Conservation (phyloP, 495 filamentous ascomycete genomes). For the Penicillium nucicola region DNA sequence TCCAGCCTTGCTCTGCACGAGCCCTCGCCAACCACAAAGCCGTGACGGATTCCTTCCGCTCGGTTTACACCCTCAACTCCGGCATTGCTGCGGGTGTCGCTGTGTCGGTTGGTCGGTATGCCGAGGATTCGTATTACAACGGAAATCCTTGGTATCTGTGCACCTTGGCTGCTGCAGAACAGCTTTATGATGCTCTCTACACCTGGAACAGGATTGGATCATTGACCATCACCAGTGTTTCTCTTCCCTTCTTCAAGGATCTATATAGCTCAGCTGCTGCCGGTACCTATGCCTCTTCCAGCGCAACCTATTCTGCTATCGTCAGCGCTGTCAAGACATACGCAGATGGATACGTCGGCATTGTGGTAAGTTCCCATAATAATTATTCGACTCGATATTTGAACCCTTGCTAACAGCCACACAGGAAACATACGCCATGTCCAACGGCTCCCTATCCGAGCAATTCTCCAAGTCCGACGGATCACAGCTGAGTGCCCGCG, state of each 20-base stretch:
- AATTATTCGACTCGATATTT: too few species aligned
- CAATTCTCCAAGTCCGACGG: constrained; percentile 56
- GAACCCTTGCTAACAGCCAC: not conserved
- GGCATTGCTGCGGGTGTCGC: constrained; percentile 37
- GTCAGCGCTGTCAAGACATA: constrained; percentile 55
- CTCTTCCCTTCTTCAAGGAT: constrained; percentile 55
- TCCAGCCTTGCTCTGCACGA: constrained; percentile 61
- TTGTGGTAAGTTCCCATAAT: constrained; percentile 48
- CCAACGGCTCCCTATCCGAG: constrained; percentile 57
- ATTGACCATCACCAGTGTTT: constrained; percentile 50
- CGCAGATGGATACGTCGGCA: constrained; percentile 60
- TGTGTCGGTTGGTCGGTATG: constrained; percentile 67
- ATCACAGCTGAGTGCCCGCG: constrained; percentile 49
- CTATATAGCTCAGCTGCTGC: constrained; percentile 44
- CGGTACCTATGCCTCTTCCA: constrained; percentile 49
- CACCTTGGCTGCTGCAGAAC: constrained; percentile 63
- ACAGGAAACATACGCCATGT: constrained; percentile 37
- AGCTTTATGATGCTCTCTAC: constrained; percentile 61
- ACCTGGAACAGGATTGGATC: constrained; percentile 53
- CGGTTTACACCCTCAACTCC: constrained; percentile 58
- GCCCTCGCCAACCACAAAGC: constrained; percentile 64
- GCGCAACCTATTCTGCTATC: constrained; percentile 48
- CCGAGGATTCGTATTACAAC: constrained; percentile 66
- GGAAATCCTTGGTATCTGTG: constrained; percentile 68
- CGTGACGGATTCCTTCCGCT: constrained; percentile 59